Evolutionary conservation across 495 filamentous ascomycete species (phyloP), one percentile per base, ranked within the genome.

Genomic region (Penicillium lagena): DNA sequence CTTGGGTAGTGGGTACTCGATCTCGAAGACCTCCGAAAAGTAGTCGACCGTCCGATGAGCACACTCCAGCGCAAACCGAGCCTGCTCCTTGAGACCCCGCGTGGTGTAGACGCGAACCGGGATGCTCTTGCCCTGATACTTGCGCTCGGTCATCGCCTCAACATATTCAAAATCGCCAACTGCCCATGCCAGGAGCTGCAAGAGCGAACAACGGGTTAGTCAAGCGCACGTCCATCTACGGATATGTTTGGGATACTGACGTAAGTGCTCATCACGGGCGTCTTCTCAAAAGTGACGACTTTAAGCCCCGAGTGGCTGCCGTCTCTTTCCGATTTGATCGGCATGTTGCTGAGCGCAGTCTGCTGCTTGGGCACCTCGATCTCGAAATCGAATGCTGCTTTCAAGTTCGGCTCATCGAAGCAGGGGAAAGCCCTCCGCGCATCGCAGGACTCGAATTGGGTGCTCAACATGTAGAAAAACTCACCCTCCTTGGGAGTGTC

Each of bases 71-170:
- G 90, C 93, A 67, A 85, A 94, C 5, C 75, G 77, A 33, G 86
- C 93, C 61, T 96, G 90, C 48, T 90, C 81, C 63, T 91, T 87
- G 22, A 96, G 75, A 5, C 91, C 93, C 37, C 78, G 83, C 1
- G 93, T 97, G 0, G 91, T 96, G 58, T 96, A 98, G 9, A 98
- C 90, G 36, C 93, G 81, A 7, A 96, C 89, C n/a, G 93, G 93
- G 15, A 97, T 73, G 43, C 77, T 82, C 66, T 86, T 87, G 49
- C 88, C 93, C 42, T 91, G 81, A 64, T 98, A 96, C 67, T 85
- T 82, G 39, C 90, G 77, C 54, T 85, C 72, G 8, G 93, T 98
- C 63, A 85, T 85, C 37, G 82, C 85, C 65, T 98, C 93, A 34
- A 96, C 80, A 57, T 95, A 95, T 63, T 96, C 91, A 47, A 98